phyloP scores from a whole-genome alignment of 371 early-diverging fungal species.

The Circinella minor region DNA sequence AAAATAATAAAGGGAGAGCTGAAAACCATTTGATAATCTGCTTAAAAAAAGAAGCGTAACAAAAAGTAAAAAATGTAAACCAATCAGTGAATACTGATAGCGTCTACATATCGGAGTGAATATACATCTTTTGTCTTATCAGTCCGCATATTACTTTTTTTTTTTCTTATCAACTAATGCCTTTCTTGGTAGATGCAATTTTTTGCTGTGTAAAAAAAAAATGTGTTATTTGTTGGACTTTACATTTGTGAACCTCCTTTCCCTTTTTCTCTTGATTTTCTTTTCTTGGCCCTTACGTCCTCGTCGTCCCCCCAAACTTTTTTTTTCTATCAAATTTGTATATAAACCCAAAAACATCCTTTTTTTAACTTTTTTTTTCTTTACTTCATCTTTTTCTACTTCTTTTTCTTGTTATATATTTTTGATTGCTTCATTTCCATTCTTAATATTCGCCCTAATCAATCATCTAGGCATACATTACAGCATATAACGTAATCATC shows the following conservation, averaged over 20 bases:
- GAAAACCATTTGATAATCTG: background rate
- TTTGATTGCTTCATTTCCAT: background rate
- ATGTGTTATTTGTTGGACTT: background rate
- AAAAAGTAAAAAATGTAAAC: background rate
- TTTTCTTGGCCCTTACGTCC: background rate
- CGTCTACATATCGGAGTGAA: slow-evolving; percentile 1
- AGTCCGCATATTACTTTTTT: slow-evolving; percentile 1
- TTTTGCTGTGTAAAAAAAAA: too few species aligned
- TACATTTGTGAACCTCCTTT: background rate
- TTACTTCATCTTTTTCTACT: background rate
- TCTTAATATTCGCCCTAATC: background rate
- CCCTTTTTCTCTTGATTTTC: slow-evolving; percentile 9
- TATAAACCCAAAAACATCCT: background rate
- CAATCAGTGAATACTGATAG: slow-evolving; percentile 7
- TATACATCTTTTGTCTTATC: slow-evolving; percentile 3
- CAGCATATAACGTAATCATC: background rate
- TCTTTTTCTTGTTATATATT: background rate
- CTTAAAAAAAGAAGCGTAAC: background rate
- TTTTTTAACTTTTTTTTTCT: background rate
- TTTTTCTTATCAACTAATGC: slow-evolving; percentile 6
- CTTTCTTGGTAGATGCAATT: background rate
- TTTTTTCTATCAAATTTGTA: background rate
- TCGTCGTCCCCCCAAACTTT: background rate
- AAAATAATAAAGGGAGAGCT: background rate
- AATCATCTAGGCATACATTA: background rate